phyloP scores from a whole-genome alignment of 768 basidiomycete species.

The Lepiota venenata region DNA sequence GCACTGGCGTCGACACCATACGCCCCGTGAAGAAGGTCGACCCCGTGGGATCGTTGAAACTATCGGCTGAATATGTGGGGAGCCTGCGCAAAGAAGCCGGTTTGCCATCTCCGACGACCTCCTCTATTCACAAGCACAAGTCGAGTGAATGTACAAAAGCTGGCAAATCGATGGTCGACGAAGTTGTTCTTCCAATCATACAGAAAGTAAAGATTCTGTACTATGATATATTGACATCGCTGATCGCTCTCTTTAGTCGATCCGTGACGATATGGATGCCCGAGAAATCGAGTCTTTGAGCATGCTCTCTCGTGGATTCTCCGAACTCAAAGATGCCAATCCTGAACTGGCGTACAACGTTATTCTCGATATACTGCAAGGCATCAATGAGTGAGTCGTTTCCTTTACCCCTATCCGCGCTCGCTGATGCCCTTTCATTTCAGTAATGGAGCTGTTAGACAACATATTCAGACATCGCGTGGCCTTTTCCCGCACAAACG shows the following conservation, averaged over 20 bases:
- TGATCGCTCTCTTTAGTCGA: constrained; percentile 44
- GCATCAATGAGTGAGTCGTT: constrained; percentile 81
- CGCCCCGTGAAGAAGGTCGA: constrained; percentile 93
- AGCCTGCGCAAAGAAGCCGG: constrained; percentile 55
- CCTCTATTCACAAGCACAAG: constrained; percentile 48
- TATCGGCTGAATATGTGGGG: constrained; percentile 82
- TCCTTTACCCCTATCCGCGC: constrained; percentile 1
- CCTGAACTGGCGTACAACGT: constrained; percentile 84
- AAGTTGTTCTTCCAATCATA: constrained; percentile 80
- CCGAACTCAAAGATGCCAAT: constrained; percentile 79
- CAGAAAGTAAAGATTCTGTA: constrained; percentile 51
- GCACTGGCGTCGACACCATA: constrained; percentile 86
- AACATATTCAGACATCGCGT: constrained; percentile 80
- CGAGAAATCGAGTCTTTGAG: constrained; percentile 85
- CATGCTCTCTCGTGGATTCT: constrained; percentile 87
- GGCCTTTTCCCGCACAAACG: constrained; percentile 80
- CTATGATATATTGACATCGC: background rate
- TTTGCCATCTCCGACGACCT: constrained; percentile 32
- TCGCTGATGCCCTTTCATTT: constrained; percentile 7
- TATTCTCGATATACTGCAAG: constrained; percentile 84
- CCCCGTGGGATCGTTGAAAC: constrained; percentile 65
- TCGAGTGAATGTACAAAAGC: constrained; percentile 61
- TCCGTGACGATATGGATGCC: constrained; percentile 83
- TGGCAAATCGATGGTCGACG: constrained; percentile 70
- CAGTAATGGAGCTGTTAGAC: constrained; percentile 76